A percentile compares a stretch with the other conserved stretches of the same genome.
Evolutionary conservation across 805 yeast genomes (phyloP).

Genomic region (Lipomyces yamadae): DNA sequence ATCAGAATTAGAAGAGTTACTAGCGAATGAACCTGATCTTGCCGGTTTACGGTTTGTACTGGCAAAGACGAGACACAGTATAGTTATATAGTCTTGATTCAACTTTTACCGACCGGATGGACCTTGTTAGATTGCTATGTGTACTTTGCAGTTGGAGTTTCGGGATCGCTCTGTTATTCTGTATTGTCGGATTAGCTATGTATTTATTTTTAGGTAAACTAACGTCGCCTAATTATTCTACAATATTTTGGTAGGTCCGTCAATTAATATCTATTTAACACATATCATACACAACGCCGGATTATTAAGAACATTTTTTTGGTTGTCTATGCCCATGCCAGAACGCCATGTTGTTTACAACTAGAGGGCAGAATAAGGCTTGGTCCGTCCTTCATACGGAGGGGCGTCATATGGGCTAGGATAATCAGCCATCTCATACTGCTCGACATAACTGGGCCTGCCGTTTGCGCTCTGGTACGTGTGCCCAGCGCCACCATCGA

Average conservation of each 20-base stretch:
- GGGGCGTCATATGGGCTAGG: conserved; percentile 14
- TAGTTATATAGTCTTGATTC: conserved; percentile 19
- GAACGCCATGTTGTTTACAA: not conserved
- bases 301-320: not conserved
- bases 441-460: not conserved
- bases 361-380: not conserved
- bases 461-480: not conserved
- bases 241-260: not conserved
- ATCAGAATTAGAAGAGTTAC: conserved; percentile 26
- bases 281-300: not conserved
- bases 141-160: not conserved
- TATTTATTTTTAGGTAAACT: too few species aligned
- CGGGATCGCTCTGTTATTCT: too few species aligned
- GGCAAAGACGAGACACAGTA: conserved; percentile 32
- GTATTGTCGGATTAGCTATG: too few species aligned
- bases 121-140: not conserved
- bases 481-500: conserved; percentile 27
- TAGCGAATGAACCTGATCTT: conserved; percentile 32
- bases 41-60: conserved; percentile 33
- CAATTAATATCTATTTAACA: not conserved
- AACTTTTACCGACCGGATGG: not conserved
- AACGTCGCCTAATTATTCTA: not conserved
- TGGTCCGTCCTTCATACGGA: conserved; percentile 3
- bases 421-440: conserved; percentile 22
- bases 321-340: not conserved